Conservation (phyloP, 768 basidiomycete genomes). For the Psilocybe tampanensis region DNA sequence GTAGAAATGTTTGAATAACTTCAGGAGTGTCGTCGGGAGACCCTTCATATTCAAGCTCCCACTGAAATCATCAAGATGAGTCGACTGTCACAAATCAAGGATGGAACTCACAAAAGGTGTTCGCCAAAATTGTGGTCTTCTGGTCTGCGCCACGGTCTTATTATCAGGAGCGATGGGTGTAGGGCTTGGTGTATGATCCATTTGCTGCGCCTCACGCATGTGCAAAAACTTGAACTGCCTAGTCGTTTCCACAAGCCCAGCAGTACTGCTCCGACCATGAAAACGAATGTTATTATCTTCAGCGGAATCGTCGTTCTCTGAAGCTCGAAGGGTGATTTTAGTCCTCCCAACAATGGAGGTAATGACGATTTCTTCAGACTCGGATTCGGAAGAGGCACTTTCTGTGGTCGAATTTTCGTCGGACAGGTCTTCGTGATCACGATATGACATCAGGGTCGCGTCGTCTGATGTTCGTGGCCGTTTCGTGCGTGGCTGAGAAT, state of each 20-base stretch:
- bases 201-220: slow-evolving; percentile 34
- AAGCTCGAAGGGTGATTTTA: slow-evolving; percentile 38
- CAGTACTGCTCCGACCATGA: slow-evolving; percentile 63
- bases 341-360: slow-evolving; percentile 34
- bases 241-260: slow-evolving; percentile 55
- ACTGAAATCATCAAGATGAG: slow-evolving; percentile 36
- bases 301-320: slow-evolving; percentile 28
- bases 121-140: slow-evolving; percentile 58
- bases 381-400: slow-evolving; percentile 29
- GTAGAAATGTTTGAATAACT: slow-evolving; percentile 35
- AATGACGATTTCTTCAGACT: slow-evolving; percentile 36
- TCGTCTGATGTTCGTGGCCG: slow-evolving; percentile 16
- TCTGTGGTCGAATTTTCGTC: slow-evolving; percentile 26
- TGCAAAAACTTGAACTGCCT: slow-evolving; percentile 56
- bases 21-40: slow-evolving; percentile 32
- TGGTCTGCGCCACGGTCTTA: slow-evolving; percentile 20
- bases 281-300: slow-evolving; percentile 51
- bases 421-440: slow-evolving; percentile 5
- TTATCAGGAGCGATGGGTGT: slow-evolving; percentile 22
- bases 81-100: not conserved
- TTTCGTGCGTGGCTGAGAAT: slow-evolving; percentile 20
- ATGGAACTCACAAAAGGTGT: slow-evolving; percentile 53
- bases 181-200: slow-evolving; percentile 6
- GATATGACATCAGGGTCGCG: slow-evolving; percentile 13
- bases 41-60: slow-evolving; percentile 61